Evolutionary conservation across 805 yeast genomes (phyloP).

Genomic region (Lipomyces yamanashiensis): DNA sequence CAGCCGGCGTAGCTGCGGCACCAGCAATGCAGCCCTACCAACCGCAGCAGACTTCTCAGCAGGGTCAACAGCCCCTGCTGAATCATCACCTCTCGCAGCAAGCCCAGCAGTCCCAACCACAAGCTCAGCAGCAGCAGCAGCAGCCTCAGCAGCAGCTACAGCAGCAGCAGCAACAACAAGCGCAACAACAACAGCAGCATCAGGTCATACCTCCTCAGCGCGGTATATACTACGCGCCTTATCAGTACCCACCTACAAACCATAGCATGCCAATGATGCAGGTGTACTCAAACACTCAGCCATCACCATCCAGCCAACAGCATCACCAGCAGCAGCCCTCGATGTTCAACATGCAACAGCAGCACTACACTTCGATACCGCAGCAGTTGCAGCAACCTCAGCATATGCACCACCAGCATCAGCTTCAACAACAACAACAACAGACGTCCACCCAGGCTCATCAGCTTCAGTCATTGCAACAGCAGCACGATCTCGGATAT

Average conservation of each 20-base stretch:
- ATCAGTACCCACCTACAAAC: slow-evolving; percentile 9
- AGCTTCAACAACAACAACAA: slow-evolving; percentile 8
- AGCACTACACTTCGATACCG: slow-evolving; percentile 9
- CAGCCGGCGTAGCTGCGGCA: not conserved
- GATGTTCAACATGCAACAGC: slow-evolving; percentile 5
- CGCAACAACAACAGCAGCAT: slow-evolving; percentile 10
- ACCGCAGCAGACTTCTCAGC: slow-evolving; percentile 17
- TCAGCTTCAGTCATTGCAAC: slow-evolving; percentile 19
- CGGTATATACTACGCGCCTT: slow-evolving; percentile 1
- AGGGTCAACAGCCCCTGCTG: slow-evolving; percentile 10
- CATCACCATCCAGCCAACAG: not conserved
- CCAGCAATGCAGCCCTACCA: slow-evolving; percentile 14
- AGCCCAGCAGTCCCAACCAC: slow-evolving; percentile 1
- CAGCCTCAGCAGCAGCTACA: slow-evolving; percentile 5
- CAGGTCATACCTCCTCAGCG: slow-evolving; percentile 12
- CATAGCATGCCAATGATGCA: slow-evolving; percentile 14
- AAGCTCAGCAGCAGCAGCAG: slow-evolving; percentile 1
- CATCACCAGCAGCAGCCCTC: slow-evolving; percentile 14
- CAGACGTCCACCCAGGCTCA: slow-evolving; percentile 13
- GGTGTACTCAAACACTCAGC: slow-evolving; percentile 6
- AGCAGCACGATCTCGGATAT: slow-evolving; percentile 14
- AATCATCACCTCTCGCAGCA: slow-evolving; percentile 8
- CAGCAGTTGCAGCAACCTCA: slow-evolving; percentile 14
- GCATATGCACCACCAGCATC: slow-evolving; percentile 16
- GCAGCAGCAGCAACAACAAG: slow-evolving; percentile 10